A percentile compares a stretch with the other conserved stretches of the same genome.
Conservation (phyloP, 148 eudicot genomes). For the Selenicereus undatus region DNA sequence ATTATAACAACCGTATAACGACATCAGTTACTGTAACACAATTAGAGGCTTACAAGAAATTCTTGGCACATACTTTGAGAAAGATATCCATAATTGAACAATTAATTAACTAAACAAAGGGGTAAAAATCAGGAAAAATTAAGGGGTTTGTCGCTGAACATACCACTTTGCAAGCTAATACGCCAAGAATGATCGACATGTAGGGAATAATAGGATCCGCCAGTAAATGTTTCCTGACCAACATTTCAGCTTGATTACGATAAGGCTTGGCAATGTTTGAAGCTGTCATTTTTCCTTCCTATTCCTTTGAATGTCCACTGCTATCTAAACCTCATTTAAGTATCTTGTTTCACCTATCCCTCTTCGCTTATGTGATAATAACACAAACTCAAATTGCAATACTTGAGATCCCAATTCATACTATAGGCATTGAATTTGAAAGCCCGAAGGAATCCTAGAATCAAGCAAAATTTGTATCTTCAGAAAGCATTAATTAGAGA, state of each 20-base stretch:
- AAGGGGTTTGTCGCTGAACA: slow-evolving; percentile 15
- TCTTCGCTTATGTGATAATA: neutral
- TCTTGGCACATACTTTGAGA: neutral
- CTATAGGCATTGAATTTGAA: neutral
- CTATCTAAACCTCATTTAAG: slow-evolving; percentile 3
- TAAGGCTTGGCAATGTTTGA: slow-evolving; percentile 55
- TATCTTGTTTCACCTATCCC: neutral
- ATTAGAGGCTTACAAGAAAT: neutral
- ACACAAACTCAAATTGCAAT: slow-evolving; percentile 8
- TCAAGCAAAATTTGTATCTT: no score
- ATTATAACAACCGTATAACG: no score
- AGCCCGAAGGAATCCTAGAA: no score
- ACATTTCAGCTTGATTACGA: slow-evolving; percentile 65
- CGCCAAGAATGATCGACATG: slow-evolving; percentile 69
- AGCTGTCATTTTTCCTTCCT: slow-evolving; percentile 39
- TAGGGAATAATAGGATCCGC: slow-evolving; percentile 82
- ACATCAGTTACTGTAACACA: no score
- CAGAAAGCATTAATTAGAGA: no score
- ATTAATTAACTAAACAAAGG: neutral
- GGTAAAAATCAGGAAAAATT: neutral
- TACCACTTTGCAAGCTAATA: slow-evolving; percentile 87
- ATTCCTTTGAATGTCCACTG: no score
- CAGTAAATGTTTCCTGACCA: slow-evolving; percentile 67
- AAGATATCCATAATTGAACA: neutral
- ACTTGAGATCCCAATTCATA: neutral